Evolutionary conservation across 2,329 filamentous ascomycete species (phyloP).

Genomic region (Curvularia verruculosa): DNA sequence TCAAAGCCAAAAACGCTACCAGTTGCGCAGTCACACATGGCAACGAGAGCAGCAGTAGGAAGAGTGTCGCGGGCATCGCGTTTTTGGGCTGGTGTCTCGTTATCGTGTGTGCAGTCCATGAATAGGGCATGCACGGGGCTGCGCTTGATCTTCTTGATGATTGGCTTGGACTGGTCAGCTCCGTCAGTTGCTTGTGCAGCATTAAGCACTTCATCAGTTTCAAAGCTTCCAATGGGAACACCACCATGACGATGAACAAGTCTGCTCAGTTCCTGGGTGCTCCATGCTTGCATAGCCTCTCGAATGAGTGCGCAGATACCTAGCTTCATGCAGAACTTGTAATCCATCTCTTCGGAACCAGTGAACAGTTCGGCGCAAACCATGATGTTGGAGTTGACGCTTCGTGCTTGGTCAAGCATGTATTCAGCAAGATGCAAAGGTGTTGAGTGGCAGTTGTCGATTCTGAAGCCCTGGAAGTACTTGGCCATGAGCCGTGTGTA

Average conservation of each 20-base stretch:
- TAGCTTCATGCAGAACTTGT: conserved; percentile 90
- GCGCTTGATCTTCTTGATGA: conserved; percentile 82
- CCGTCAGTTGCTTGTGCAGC: conserved; percentile 55
- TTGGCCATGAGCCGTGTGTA: conserved; percentile 93
- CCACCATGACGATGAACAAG: conserved; percentile 94
- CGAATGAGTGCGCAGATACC: conserved; percentile 91
- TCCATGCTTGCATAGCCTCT: conserved; percentile 99
- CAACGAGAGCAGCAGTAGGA: conserved; percentile 89
- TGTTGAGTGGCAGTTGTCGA: conserved; percentile 98
- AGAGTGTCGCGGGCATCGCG: conserved; percentile 92
- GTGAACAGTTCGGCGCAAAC: conserved; percentile 96
- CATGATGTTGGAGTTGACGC: conserved; percentile 84
- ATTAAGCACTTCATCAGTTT: conserved; percentile 82
- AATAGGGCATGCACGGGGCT: conserved; percentile 91
- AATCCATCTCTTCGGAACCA: conserved; percentile 94
- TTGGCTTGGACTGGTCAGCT: conserved; percentile 34
- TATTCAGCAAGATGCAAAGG: conserved; percentile 93
- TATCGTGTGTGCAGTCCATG: conserved; percentile 99
- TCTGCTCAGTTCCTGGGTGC: conserved; percentile 87
- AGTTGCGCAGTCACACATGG: conserved; percentile 92
- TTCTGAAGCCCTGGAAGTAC: conserved; percentile 92
- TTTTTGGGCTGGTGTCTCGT: conserved; percentile 94
- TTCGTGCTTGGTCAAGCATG: conserved; percentile 90
- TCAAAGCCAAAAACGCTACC: conserved; percentile 99
- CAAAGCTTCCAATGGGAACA: conserved; percentile 94